Conservation (phyloP, 176 grass and related monocot genomes). For the Bromus sterilis region DNA sequence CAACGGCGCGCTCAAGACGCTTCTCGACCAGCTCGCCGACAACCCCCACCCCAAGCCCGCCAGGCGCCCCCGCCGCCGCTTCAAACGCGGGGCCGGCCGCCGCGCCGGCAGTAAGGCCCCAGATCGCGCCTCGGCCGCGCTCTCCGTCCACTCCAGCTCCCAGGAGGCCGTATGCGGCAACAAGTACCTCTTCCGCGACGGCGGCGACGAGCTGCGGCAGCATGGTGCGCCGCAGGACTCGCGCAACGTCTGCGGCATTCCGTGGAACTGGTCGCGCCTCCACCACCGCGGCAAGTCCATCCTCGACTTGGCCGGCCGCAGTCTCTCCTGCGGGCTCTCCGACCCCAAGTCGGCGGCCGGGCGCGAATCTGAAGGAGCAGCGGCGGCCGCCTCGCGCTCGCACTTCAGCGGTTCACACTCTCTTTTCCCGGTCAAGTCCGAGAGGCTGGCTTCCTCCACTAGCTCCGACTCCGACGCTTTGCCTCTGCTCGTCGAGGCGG, state of each 20-base stretch:
- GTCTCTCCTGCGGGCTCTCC: constrained; percentile 73
- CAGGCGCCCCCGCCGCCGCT: constrained; percentile 32
- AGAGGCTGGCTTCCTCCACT: constrained; percentile 51
- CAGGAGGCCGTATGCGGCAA: constrained; percentile 69
- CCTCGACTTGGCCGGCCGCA: constrained; percentile 61
- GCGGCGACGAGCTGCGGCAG: constrained; percentile 34
- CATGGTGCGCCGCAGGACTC: constrained; percentile 39
- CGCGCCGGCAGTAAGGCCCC: constrained; percentile 7
- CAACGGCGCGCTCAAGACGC: constrained; percentile 38
- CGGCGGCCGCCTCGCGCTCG: constrained; percentile 21
- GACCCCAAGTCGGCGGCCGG: constrained; percentile 47
- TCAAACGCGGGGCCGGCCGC: constrained; percentile 41
- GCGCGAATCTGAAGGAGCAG: constrained; percentile 30
- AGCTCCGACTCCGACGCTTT: constrained; percentile 77
- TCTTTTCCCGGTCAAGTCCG: constrained; percentile 40
- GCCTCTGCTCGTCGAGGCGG: constrained; percentile 49
- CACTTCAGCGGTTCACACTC: constrained; percentile 25
- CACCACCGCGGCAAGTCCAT: constrained; percentile 87
- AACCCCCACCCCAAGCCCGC: constrained; percentile 32
- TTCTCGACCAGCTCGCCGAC: constrained; percentile 45
- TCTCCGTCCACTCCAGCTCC: constrained; percentile 68
- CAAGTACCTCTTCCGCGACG: constrained; percentile 26
- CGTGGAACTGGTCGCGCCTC: constrained; percentile 93
- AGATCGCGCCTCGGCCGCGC: constrained; percentile 11
- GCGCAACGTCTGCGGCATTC: constrained; percentile 85